Conservation (phyloP, 164 flowering plant species). For the Akebia trifoliata region DNA sequence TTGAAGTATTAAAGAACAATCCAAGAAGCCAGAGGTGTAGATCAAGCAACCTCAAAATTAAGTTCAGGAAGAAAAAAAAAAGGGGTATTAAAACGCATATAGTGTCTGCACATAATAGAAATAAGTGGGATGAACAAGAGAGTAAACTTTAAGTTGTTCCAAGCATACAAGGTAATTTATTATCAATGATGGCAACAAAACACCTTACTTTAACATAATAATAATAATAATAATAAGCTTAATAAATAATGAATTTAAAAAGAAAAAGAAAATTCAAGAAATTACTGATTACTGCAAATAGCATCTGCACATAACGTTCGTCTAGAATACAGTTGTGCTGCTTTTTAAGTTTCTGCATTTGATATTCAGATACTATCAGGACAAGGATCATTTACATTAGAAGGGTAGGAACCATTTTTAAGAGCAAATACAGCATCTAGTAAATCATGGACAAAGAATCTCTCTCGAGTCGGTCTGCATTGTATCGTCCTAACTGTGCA, state of each 20-base stretch:
- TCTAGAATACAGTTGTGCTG: conserved; percentile 96
- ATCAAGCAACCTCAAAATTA: neutral
- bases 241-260: neutral
- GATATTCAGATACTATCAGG: conserved; percentile 6
- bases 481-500: no score
- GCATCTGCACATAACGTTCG: conserved; percentile 87
- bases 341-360: conserved; percentile 77
- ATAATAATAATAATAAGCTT: neutral
- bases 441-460: no score
- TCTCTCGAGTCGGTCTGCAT: no score
- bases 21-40: neutral
- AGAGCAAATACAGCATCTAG: neutral
- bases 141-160: no score
- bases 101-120: no score
- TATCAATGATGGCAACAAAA: no score
- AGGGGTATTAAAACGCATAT: no score
- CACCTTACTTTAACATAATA: no score
- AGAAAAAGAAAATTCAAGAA: neutral
- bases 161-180: no score
- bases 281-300: conserved; percentile 61
- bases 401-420: neutral
- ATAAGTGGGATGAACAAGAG: no score
- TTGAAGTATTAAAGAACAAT: neutral
- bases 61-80: neutral
- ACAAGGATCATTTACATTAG: neutral